Conservation (phyloP, 148 eudicot genomes). For the Rhododendron ferrugineum region DNA sequence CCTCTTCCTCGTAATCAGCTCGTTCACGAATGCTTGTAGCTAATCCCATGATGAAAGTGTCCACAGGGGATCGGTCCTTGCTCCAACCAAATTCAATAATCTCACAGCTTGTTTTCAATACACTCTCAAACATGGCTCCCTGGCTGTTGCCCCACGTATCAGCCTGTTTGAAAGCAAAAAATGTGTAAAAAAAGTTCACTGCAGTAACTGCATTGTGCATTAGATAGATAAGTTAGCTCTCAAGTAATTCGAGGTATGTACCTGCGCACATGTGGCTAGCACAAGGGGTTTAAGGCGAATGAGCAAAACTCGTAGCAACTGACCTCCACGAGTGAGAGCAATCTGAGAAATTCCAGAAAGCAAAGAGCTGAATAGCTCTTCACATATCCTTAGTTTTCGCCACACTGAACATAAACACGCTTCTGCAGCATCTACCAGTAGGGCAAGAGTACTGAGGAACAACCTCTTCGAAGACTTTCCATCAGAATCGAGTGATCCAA, state of each 20-base stretch:
- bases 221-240: not conserved
- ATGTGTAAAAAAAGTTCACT: constrained; percentile 12
- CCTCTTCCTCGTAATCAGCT: constrained; percentile 90
- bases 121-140: constrained; percentile 86
- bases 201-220: constrained; percentile 4
- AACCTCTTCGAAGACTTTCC: constrained; percentile 71
- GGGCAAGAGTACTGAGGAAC: constrained; percentile 64
- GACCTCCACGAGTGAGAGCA: constrained; percentile 81
- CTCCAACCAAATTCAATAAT: constrained; percentile 84
- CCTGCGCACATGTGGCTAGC: constrained; percentile 81
- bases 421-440: constrained; percentile 83
- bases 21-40: constrained; percentile 77
- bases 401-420: constrained; percentile 82
- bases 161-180: constrained; percentile 50
- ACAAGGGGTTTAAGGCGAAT: constrained; percentile 92
- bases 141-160: constrained; percentile 74
- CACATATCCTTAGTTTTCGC: constrained; percentile 81
- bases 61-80: constrained; percentile 86
- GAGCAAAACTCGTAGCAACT: constrained; percentile 74
- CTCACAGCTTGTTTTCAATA: constrained; percentile 76
- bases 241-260: constrained; percentile 11
- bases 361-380: constrained; percentile 81
- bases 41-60: constrained; percentile 86
- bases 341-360: constrained; percentile 77
- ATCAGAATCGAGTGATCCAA: constrained; percentile 59